Conservation (phyloP, 2,329 filamentous ascomycete species). For the Aspergillus amoenus region DNA sequence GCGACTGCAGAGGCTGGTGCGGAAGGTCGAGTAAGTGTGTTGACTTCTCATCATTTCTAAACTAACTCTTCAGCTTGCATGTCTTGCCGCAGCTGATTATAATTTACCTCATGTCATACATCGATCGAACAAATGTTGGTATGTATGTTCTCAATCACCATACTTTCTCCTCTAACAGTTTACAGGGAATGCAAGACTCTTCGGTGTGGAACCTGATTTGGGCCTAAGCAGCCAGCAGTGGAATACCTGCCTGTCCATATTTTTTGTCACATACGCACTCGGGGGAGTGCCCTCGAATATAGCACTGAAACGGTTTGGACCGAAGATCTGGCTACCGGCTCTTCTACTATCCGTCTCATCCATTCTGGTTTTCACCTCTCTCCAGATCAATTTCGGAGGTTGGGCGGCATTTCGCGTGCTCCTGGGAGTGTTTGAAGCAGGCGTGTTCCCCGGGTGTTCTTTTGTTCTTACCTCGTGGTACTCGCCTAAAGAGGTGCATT, state of each 20-base stretch:
- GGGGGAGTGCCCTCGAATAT: neutral
- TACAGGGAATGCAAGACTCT: neutral
- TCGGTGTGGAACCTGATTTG: neutral
- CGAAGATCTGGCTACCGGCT: neutral
- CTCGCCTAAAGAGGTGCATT: conserved; percentile 69
- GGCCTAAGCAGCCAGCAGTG: neutral
- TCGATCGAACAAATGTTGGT: conserved; percentile 5
- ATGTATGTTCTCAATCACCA: neutral
- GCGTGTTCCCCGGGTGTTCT: conserved; percentile 67
- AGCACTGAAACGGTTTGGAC: neutral
- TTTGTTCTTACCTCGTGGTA: conserved; percentile 82
- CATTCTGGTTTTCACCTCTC: neutral
- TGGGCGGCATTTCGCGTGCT: neutral
- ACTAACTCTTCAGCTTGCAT: neutral
- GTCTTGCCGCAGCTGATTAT: neutral
- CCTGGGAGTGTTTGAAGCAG: neutral
- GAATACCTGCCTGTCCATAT: neutral
- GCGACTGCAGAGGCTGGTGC: neutral
- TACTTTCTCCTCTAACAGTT: neutral
- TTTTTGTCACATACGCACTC: neutral
- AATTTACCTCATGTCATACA: conserved; percentile 2
- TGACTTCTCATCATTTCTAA: neutral
- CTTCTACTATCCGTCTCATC: neutral
- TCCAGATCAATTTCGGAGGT: neutral
- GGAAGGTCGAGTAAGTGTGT: neutral